These are phyloP conservation scores for Cyclotella distinguenda DNA, from an alignment of 108 stramenopile species.

Conservation along the genomic window DNA sequence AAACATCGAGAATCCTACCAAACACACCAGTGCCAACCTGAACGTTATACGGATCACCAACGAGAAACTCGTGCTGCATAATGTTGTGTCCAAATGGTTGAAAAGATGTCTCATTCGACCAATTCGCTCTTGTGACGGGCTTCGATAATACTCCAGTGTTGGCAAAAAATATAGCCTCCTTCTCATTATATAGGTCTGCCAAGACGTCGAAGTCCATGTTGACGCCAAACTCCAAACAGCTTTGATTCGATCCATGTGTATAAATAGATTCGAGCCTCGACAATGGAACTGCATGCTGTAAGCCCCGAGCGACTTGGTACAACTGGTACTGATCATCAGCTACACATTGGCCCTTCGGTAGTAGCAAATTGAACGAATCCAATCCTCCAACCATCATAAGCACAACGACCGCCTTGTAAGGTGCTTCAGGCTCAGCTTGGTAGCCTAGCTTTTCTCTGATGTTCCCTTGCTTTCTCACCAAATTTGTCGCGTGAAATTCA, in stretches of 20 bases:
- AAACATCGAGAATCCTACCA: constrained; percentile 32
- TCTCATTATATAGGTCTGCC: constrained; percentile 20
- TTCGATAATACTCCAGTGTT: constrained; percentile 41
- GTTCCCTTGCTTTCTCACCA: neutral
- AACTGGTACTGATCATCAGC: constrained; percentile 21
- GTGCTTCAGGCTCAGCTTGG: neutral
- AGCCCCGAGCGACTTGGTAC: constrained; percentile 32
- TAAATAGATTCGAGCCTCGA: constrained; percentile 16
- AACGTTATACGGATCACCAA: constrained; percentile 28
- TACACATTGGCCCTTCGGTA: constrained; percentile 24
- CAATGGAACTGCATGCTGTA: constrained; percentile 22
- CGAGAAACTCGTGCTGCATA: constrained; percentile 25
- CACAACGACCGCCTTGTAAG: constrained; percentile 54
- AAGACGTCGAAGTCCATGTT: constrained; percentile 16
- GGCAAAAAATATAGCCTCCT: constrained; percentile 19
- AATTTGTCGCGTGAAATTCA: constrained; percentile 46
- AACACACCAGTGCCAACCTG: constrained; percentile 34
- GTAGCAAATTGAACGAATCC: constrained; percentile 9
- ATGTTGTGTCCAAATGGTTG: constrained; percentile 42
- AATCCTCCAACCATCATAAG: constrained; percentile 36
- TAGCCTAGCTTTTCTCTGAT: constrained; percentile 13
- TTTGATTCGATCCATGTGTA: constrained; percentile 15
- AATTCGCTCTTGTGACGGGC: constrained; percentile 19
- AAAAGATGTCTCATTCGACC: neutral
- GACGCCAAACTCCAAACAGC: constrained; percentile 25